Evolutionary conservation across 352 stramenopile species (phyloP), one percentile per base, ranked within the genome.

Genomic region (Plasmopara viticola): DNA sequence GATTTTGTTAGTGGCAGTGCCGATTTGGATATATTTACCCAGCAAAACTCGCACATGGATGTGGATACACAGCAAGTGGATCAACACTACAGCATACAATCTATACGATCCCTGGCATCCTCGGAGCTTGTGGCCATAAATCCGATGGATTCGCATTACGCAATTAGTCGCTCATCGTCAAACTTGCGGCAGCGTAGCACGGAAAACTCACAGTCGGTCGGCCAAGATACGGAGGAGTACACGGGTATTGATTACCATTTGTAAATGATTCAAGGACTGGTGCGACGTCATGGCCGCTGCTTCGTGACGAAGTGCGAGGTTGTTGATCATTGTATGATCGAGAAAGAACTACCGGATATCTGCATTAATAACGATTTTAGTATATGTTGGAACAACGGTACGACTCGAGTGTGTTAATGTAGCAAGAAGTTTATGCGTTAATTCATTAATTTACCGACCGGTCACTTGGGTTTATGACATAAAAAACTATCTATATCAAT

Each of bases 21-120:
- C 10, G 58, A 82, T 20, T 53, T 85, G 37, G 72, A 88, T 20
- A 50, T 88, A 44, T 86, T 88, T 60, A 86, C 78, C 33, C 79
- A 90, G 58, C 84, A 94, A 62, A 90, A 88, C 62, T 88, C 78
- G 43, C 84, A 94, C 68, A 94, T 94, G 84, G 84, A 94, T 53
- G 61, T 94, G 13, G 79, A 90, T 44, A 88, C 78, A 41, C 63
- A 72, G 29, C 73, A 78, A 52, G 69, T 68, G 29, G 70, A 81
- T 52, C 68, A 79, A 25, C 68, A 77, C 45, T 67, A 72, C 15
- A 64, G 72, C 25, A 68, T 89, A n/a, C 74, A 87, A 46, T 85
- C 74, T 9, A 74, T 91, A 39, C 78, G 80, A 31, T 83, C 77
- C 55, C 59, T 91, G 38, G 55, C 69, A 30, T 83, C 78, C 13